These are phyloP conservation scores for Kwoniella heveanensis DNA, from an alignment of 768 basidiomycete genomes.

Conservation along the genomic window DNA sequence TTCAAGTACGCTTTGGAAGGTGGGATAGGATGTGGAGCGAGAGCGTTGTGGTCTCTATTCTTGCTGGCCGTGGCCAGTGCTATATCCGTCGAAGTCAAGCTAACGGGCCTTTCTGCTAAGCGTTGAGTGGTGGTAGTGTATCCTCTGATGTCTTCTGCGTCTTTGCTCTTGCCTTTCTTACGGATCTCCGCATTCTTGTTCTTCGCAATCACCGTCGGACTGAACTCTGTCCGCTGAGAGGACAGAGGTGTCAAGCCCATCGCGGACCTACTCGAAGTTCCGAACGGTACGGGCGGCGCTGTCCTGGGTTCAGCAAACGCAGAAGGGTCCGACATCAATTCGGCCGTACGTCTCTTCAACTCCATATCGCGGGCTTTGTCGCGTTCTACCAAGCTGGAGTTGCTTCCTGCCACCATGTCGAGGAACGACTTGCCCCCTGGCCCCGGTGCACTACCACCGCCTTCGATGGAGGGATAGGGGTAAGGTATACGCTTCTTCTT, in stretches of 20 bases:
- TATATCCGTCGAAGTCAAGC: conserved; percentile 1
- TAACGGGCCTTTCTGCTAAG: conserved; percentile 3
- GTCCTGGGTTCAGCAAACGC: conserved; percentile 30
- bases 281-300: conserved; percentile 23
- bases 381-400: neutral
- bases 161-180: neutral
- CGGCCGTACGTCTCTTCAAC: conserved; percentile 18
- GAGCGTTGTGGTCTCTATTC: neutral
- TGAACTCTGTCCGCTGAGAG: neutral
- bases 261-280: neutral
- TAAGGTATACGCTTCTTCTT: conserved; percentile 12
- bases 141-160: neutral
- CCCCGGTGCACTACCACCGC: neutral
- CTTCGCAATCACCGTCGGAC: neutral
- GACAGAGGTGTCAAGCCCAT: neutral
- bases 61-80: neutral
- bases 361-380: neutral
- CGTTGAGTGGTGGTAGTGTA: conserved; percentile 30
- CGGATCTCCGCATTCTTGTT: too few species aligned
- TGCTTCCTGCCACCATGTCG: conserved; percentile 11
- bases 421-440: conserved; percentile 10
- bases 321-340: conserved; percentile 27
- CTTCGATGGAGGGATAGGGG: conserved; percentile 9
- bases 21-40: neutral
- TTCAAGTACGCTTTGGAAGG: neutral